Evolutionary conservation across 2,329 filamentous ascomycete genomes (phyloP).

Genomic region (Teratosphaeriaceae sp.): DNA sequence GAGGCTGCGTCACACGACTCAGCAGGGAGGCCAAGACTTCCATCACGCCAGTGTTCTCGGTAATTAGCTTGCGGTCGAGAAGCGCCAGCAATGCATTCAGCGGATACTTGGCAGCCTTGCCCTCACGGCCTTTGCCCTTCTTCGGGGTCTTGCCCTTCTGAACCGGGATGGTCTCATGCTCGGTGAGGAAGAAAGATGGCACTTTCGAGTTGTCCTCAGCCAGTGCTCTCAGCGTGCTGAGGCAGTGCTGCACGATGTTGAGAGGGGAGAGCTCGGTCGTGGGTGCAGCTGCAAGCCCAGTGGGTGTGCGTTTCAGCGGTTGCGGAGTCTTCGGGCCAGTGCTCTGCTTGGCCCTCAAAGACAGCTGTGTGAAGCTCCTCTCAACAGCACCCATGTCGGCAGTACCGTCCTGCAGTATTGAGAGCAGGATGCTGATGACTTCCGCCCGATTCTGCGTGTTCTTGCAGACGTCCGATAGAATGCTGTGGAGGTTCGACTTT

Average conservation of each 20-base stretch:
- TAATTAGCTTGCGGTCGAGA: constrained; percentile 88
- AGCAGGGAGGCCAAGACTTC: constrained; percentile 82
- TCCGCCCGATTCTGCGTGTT: constrained; percentile 95
- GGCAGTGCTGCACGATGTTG: constrained; percentile 91
- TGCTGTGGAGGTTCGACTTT: constrained; percentile 73
- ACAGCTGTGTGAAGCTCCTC: constrained; percentile 89
- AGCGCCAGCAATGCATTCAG: constrained; percentile 85
- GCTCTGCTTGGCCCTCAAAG: constrained; percentile 74
- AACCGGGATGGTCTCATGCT: constrained; percentile 67
- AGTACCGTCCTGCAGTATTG: constrained; percentile 93
- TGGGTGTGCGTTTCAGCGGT: constrained; percentile 66
- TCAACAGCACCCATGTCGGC: constrained; percentile 90
- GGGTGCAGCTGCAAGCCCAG: constrained; percentile 46
- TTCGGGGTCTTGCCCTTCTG: constrained; percentile 60
- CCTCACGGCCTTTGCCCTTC: constrained; percentile 85
- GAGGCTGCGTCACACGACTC: constrained; percentile 78
- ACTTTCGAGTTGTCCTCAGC: constrained; percentile 81
- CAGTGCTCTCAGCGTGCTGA: constrained; percentile 77
- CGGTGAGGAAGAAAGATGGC: constrained; percentile 84
- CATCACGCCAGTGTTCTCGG: constrained; percentile 97
- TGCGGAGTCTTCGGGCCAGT: constrained; percentile 68
- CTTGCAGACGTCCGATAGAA: constrained; percentile 86
- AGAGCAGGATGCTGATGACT: constrained; percentile 84
- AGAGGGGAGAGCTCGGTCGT: constrained; percentile 86
- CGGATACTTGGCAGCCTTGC: constrained; percentile 77